phyloP scores from a whole-genome alignment of 306 rosid genomes.

The Vachellia pachyceras region DNA sequence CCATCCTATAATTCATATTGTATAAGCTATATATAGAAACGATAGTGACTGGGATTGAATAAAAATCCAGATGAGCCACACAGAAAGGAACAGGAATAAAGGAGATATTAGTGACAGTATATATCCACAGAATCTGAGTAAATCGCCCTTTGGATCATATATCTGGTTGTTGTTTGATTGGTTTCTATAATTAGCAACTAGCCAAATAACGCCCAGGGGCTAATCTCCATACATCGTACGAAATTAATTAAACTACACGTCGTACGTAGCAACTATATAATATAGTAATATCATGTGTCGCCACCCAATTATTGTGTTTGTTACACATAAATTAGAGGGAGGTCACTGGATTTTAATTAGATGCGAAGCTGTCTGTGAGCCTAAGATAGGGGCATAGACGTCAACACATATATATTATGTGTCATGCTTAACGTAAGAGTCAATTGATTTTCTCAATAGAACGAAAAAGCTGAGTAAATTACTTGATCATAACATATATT shows the following conservation, averaged over 20 bases:
- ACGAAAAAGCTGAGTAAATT: no score
- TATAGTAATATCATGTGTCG: background rate
- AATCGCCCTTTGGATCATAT: background rate
- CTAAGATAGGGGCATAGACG: background rate
- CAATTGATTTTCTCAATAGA: no score
- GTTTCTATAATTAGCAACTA: background rate
- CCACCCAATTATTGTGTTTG: background rate
- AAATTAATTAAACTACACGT: background rate
- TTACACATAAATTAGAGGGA: background rate
- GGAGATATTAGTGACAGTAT: background rate
- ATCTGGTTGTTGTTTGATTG: background rate
- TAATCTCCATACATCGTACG: background rate
- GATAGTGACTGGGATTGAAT: background rate
- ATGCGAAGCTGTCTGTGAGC: background rate
- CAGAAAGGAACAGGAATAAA: background rate
- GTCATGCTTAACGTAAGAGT: no score
- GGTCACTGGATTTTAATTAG: background rate
- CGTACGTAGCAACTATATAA: background rate
- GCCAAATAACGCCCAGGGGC: background rate
- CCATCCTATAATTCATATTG: background rate
- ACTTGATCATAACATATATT: no score
- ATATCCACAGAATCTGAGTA: background rate
- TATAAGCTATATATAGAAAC: no score
- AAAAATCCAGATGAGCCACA: background rate
- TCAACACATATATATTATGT: background rate